A percentile compares a stretch with the other conserved stretches of the same genome.
Evolutionary conservation across 441 rosid species (phyloP).

Genomic region (Codiaeum variegatum): DNA sequence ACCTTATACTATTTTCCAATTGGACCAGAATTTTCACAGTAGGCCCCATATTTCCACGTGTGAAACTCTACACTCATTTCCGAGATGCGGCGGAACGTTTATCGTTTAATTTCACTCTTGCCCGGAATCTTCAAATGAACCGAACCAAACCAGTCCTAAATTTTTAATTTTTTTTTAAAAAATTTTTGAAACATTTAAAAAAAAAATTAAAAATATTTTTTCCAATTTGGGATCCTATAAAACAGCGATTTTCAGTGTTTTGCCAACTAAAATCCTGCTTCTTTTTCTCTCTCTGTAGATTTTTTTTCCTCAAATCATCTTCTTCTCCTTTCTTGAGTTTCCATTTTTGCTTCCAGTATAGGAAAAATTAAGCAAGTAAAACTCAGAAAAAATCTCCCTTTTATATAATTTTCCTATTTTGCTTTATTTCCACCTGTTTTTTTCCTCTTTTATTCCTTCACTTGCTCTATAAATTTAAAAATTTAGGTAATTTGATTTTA

Average conservation of each 20-base stretch:
- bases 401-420: not conserved
- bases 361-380: not conserved
- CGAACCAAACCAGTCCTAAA: no score
- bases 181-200: no score
- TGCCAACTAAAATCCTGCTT: conserved; percentile 27
- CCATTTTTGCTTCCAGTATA: not conserved
- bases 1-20: conserved; percentile 21
- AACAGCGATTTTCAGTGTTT: conserved; percentile 48
- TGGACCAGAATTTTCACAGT: conserved; percentile 16
- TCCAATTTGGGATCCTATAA: conserved; percentile 77
- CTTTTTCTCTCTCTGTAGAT: conserved; percentile 8
- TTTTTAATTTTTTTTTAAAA: no score
- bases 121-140: conserved; percentile 27
- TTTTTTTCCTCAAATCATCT: no score
- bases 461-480: no score
- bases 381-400: not conserved
- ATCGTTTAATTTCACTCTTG: not conserved
- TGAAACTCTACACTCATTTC: not conserved
- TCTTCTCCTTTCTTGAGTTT: not conserved
- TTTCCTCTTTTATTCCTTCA: no score
- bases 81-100: conserved; percentile 47
- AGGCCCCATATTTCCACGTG: not conserved
- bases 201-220: no score
- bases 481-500: not conserved
- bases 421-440: not conserved